Evolutionary conservation across 2,329 filamentous ascomycete species (phyloP), one percentile per base, ranked within the genome.

Genomic region (Arthrobotrys conoides): DNA sequence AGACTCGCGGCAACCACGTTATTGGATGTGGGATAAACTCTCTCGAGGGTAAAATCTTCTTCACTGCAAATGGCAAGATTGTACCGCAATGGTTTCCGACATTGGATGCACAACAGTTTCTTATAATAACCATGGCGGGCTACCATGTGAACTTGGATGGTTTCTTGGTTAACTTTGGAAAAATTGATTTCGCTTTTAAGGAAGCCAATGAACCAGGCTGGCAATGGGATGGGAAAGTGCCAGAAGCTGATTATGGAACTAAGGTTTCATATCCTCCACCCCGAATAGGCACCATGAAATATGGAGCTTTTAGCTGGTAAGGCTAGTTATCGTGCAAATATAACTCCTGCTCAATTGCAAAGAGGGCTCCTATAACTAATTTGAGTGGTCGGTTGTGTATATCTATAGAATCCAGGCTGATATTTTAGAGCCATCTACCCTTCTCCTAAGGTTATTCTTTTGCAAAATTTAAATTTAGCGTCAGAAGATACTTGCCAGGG

Each of bases 21-120:
- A 46, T 71, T 24, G 71, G 71, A 18, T 69, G 64, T 18, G 71
- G 64, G 4, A 24, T 55, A 2, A 76, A 76, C 22, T 53, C 63
- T 1, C 49, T 68, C 24, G 18, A 69, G 9, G 41, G 38, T 9
- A 51, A 16, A 14, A 22, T 69, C 14, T 76, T 76, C 33, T 76
- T 69, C 24, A 69, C 71, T 3, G 22, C 69, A 6, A 46, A 76
- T 20, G 71, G 71, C 1, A 36, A 65, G 10, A 30, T 76, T 9
- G 0, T 76, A 3, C 53, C 53, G 14, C 41, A 22, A 2, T 2
- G 9, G 18, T 71, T 71, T 20, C 12, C 49, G 8, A 24, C 24
- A 6, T 10, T 33, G 1, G 1, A 20, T 5, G 46, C 41, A 9
- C 33, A 33, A 9, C 69, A 41, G 18, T 46, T 65, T 9, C 57